These are phyloP conservation scores for Lyophyllum decastes DNA, from an alignment of 768 basidiomycete genomes.

Conservation along the genomic window DNA sequence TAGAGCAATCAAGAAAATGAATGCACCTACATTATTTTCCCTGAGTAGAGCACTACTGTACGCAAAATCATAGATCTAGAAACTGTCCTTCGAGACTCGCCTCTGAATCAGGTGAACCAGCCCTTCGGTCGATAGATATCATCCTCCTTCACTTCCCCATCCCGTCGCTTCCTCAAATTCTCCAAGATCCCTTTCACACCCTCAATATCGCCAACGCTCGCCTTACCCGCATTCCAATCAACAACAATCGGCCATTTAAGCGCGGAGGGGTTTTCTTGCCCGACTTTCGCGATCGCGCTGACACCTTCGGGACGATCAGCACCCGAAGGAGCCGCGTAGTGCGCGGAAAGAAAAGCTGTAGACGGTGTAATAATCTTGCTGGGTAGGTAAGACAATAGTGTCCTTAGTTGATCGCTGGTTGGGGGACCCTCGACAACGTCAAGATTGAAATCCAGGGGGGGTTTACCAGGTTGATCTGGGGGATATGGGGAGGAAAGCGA, in stretches of 20 bases:
- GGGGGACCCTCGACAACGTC: conserved; percentile 71
- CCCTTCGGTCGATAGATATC: conserved; percentile 50
- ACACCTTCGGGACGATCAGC: conserved; percentile 40
- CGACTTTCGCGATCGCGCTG: conserved; percentile 51
- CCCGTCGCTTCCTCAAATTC: conserved; percentile 60
- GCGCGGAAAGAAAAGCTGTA: conserved; percentile 59
- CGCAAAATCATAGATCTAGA: background rate
- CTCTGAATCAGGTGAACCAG: conserved; percentile 45
- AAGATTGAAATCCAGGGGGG: conserved; percentile 69
- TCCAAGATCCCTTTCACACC: conserved; percentile 73
- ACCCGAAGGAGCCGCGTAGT: conserved; percentile 48
- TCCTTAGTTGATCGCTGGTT: conserved; percentile 66
- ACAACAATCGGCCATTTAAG: conserved; percentile 83
- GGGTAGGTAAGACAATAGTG: conserved; percentile 64
- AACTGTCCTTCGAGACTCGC: background rate
- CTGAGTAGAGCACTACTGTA: background rate
- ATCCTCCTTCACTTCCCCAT: conserved; percentile 58
- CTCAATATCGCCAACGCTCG: conserved; percentile 66
- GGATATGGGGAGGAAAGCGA: conserved; percentile 68
- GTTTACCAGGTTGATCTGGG: conserved; percentile 38
- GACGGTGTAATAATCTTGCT: conserved; percentile 39
- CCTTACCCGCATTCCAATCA: conserved; percentile 70
- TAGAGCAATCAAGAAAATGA: background rate
- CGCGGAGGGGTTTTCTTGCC: conserved; percentile 53
- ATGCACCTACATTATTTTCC: background rate